Conservation (phyloP, 2,329 filamentous ascomycete species). For the Sporothrix pseudoabietina region DNA sequence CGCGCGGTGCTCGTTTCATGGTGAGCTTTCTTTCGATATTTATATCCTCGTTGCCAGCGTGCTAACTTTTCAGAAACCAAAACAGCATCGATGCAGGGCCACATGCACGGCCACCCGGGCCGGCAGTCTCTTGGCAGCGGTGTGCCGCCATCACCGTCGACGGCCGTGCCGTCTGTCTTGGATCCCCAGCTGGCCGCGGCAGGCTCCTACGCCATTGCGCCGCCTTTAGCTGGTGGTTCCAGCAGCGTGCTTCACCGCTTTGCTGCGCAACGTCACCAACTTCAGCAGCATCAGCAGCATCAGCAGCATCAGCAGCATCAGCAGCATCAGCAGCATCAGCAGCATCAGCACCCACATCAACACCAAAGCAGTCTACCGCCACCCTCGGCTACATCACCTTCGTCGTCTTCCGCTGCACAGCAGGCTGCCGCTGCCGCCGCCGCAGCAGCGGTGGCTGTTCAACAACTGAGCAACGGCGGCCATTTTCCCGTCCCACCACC, state of each 20-base stretch:
- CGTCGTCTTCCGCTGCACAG: background rate
- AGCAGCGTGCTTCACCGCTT: background rate
- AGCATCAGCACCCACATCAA: background rate
- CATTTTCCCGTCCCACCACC: background rate
- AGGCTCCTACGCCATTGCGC: background rate
- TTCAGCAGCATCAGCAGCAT: background rate
- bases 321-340: conserved; percentile 2
- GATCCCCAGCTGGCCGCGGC: conserved; percentile 28
- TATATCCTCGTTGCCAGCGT: background rate
- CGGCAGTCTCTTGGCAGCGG: conserved; percentile 39
- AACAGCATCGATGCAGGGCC: conserved; percentile 44
- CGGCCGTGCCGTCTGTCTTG: background rate
- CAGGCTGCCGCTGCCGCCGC: conserved; percentile 23
- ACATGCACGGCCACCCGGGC: conserved; percentile 45
- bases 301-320: conserved; percentile 14
- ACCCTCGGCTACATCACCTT: background rate
- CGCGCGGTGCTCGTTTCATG: conserved; percentile 61
- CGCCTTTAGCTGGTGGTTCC: conserved; percentile 6
- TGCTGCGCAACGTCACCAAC: background rate
- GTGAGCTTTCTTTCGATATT: conserved; percentile 43
- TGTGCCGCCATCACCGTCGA: conserved; percentile 30
- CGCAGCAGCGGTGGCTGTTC: conserved; percentile 33
- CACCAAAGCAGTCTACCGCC: conserved; percentile 6
- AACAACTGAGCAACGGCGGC: conserved; percentile 27
- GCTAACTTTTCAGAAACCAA: conserved; percentile 28